A percentile compares a stretch with the other conserved stretches of the same genome.
Conservation (phyloP, 306 rosid genomes). For the Cucurbita pepo region DNA sequence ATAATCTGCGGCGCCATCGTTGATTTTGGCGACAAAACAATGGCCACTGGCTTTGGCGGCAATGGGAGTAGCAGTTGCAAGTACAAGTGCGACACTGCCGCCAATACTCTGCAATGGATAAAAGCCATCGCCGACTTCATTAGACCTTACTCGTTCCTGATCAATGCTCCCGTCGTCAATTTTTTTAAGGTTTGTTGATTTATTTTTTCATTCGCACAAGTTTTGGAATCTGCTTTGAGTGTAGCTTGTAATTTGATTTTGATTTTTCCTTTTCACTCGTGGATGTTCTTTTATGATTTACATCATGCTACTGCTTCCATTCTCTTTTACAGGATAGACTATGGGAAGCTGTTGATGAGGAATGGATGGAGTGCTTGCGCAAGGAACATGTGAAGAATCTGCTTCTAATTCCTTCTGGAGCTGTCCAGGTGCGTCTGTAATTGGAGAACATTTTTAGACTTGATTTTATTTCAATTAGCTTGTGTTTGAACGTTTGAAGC, state of each 20-base stretch:
- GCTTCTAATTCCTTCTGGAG: constrained; percentile 67
- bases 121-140: constrained; percentile 53
- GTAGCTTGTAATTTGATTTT: background rate
- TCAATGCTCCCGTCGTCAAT: constrained; percentile 60
- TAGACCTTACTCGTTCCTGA: constrained; percentile 32
- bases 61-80: constrained; percentile 6
- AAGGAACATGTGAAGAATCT: constrained; percentile 45
- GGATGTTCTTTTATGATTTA: background rate
- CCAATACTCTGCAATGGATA: constrained; percentile 44
- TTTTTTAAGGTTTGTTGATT: constrained; percentile 45
- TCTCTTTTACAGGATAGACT: constrained; percentile 35
- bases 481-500: background rate
- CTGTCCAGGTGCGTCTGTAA: constrained; percentile 30
- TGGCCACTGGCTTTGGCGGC: background rate
- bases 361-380: constrained; percentile 73
- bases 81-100: constrained; percentile 42
- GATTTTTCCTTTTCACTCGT: background rate
- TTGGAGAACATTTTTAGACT: background rate
- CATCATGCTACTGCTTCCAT: background rate
- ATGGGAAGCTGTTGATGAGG: constrained; percentile 57
- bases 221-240: background rate
- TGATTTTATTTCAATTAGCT: background rate
- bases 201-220: background rate
- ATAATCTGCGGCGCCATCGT: background rate
- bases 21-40: background rate